Evolutionary conservation across 306 rosid species (phyloP).

Genomic region (Rosa chinensis): DNA sequence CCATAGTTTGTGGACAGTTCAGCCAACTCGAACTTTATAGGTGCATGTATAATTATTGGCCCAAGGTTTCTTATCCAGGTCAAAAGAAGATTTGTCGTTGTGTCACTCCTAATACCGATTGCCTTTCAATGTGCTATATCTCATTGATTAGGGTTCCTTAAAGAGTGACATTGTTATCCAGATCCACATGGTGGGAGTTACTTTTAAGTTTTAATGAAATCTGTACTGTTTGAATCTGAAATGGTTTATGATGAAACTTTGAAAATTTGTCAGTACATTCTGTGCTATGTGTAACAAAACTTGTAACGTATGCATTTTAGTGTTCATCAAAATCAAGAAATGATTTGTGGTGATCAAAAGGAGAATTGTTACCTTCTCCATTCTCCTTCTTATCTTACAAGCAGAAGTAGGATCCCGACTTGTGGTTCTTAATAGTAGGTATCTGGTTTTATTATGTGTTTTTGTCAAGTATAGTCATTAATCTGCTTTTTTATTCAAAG

Average conservation of each 20-base stretch:
- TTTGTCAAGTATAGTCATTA: background rate
- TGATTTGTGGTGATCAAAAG: background rate
- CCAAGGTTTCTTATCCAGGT: background rate
- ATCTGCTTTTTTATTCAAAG: background rate
- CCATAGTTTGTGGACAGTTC: constrained; percentile 29
- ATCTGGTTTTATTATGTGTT: background rate
- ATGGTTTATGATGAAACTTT: background rate
- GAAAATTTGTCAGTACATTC: background rate
- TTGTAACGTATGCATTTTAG: background rate
- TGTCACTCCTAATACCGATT: background rate
- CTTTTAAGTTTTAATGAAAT: background rate
- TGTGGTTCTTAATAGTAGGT: background rate
- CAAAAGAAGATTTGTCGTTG: background rate
- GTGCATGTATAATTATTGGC: background rate
- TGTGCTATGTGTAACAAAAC: background rate
- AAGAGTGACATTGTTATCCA: constrained; percentile 9
- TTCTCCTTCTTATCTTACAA: background rate
- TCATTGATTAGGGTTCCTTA: background rate
- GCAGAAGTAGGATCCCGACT: background rate
- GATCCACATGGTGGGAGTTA: constrained; percentile 14
- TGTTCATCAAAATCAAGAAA: background rate
- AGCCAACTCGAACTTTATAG: constrained; percentile 1
- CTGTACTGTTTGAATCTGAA: background rate
- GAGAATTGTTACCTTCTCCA: background rate
- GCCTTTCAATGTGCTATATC: constrained; percentile 10